These are phyloP conservation scores for Draba incana DNA, from an alignment of 345 rosid genomes.

Conservation along the genomic window DNA sequence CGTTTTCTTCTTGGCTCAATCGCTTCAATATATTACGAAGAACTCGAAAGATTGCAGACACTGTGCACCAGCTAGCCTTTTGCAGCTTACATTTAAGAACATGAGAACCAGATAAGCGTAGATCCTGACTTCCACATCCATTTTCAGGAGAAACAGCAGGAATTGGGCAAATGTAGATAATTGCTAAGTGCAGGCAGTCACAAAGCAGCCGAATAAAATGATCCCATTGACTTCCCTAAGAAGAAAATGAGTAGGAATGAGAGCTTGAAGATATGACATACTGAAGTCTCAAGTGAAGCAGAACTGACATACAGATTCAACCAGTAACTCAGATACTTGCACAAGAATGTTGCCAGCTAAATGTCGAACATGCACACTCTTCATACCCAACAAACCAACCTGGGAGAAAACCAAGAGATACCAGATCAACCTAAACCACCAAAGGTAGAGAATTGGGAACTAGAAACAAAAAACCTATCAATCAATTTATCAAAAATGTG, in stretches of 20 bases:
- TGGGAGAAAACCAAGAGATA: constrained; percentile 37
- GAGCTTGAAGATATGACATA: neutral
- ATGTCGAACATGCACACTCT: constrained; percentile 61
- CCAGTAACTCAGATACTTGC: constrained; percentile 50
- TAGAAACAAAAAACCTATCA: constrained; percentile 7
- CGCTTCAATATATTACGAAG: constrained; percentile 62
- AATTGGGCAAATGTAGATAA: constrained; percentile 34
- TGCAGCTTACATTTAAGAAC: constrained; percentile 49
- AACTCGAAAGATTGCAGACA: constrained; percentile 55
- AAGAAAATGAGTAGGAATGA: constrained; percentile 26
- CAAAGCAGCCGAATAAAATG: constrained; percentile 52
- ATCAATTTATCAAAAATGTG: neutral
- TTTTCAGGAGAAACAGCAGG: constrained; percentile 33
- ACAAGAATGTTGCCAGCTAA: constrained; percentile 63
- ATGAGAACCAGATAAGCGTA: constrained; percentile 37
- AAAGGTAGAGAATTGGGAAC: neutral
- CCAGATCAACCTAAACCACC: constrained; percentile 14
- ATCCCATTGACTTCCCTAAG: constrained; percentile 60
- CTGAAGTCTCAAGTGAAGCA: constrained; percentile 2
- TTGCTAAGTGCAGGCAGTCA: constrained; percentile 49
- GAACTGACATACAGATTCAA: constrained; percentile 52
- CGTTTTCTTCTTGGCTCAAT: constrained; percentile 59
- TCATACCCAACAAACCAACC: constrained; percentile 53
- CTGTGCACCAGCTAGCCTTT: constrained; percentile 58
- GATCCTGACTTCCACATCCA: constrained; percentile 27